Evolutionary conservation across 2,329 filamentous ascomycete genomes (phyloP).

Genomic region (Thelonectria blattea): DNA sequence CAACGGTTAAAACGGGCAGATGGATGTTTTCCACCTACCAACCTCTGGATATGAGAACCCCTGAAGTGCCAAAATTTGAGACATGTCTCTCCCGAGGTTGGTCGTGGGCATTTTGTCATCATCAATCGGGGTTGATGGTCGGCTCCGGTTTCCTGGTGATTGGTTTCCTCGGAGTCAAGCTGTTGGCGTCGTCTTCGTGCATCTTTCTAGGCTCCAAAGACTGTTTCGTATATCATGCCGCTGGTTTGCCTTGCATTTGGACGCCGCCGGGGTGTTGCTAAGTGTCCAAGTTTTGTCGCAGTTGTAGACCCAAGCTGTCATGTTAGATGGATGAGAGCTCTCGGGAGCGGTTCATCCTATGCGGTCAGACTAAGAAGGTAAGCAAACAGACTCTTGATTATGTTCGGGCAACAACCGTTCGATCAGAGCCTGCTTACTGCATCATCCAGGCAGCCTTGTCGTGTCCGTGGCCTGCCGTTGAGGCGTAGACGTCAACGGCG

Average conservation of each 20-base stretch:
- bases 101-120: too few species aligned
- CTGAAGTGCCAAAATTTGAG: neutral
- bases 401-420: neutral
- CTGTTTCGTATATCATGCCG: too few species aligned
- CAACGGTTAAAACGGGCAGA: neutral
- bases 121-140: neutral
- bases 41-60: neutral
- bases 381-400: constrained; percentile 12
- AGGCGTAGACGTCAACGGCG: neutral
- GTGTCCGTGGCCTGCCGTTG: neutral
- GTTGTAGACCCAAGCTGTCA: neutral
- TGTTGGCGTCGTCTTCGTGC: neutral
- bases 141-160: too few species aligned
- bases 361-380: constrained; percentile 4
- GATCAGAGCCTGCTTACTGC: constrained; percentile 8
- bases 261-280: neutral
- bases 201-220: neutral
- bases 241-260: neutral
- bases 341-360: neutral
- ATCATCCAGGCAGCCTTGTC: neutral
- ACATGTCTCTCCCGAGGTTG: neutral
- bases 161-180: neutral
- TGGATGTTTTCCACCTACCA: neutral
- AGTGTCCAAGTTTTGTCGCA: neutral
- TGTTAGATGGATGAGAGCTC: neutral